Percentiles rank a stretch among this genome's conserved stretches.
Evolutionary conservation across 129 eudicot species (phyloP).

Genomic region (Chrysanthemum seticuspe): DNA sequence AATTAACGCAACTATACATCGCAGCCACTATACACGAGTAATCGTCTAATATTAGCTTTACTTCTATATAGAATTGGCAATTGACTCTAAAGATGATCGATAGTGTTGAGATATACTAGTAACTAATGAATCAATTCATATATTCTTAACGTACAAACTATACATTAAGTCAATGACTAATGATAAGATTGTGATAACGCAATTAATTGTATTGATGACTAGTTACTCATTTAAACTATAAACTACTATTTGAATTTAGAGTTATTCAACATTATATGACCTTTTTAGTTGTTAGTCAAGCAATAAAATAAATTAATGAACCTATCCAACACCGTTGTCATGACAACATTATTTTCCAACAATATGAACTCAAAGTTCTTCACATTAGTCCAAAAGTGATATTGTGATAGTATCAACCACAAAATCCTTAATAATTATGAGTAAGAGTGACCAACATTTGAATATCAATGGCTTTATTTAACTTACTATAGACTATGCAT

Average conservation of each 20-base stretch:
- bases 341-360: constrained; percentile 5
- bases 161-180: not conserved
- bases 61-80: too few species aligned
- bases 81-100: too few species aligned
- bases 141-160: not conserved
- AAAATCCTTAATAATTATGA: not conserved
- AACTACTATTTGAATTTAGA: constrained; percentile 7
- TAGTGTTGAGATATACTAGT: not conserved
- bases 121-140: not conserved
- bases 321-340: constrained; percentile 2
- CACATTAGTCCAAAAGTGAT: constrained; percentile 23
- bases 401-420: constrained; percentile 20
- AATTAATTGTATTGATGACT: not conserved
- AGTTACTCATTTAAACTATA: not conserved
- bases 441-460: not conserved
- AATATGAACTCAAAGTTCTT: constrained; percentile 13
- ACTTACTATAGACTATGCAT: too few species aligned
- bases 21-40: too few species aligned
- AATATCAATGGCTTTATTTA: too few species aligned
- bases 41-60: too few species aligned
- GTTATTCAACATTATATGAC: constrained; percentile 13
- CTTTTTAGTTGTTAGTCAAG: constrained; percentile 19
- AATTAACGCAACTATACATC: too few species aligned
- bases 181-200: not conserved
- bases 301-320: not conserved